Evolutionary conservation across 1,139 yeast genomes (phyloP).

Genomic region (Magnusiomyces magnusii): DNA sequence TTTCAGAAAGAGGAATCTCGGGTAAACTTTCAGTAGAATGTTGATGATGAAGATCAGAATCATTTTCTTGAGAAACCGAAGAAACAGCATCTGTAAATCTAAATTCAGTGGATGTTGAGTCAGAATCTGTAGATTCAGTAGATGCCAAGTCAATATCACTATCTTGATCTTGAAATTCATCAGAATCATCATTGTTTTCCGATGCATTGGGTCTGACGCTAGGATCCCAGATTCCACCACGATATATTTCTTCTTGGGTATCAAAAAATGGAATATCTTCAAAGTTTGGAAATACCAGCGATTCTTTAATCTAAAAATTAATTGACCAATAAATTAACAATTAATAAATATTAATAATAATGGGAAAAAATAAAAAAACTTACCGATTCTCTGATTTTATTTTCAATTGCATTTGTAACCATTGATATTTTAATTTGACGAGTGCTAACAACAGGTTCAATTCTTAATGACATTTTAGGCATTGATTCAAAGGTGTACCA

Average conservation of each 20-base stretch:
- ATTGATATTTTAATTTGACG: slow-evolving; percentile 70
- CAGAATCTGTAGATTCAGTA: background rate
- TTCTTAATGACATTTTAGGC: slow-evolving; percentile 52
- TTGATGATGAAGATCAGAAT: slow-evolving; percentile 7
- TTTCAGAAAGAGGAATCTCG: background rate
- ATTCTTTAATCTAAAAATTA: slow-evolving; percentile 45
- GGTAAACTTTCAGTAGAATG: background rate
- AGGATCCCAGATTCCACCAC: slow-evolving; percentile 82
- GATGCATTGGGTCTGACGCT: slow-evolving; percentile 4
- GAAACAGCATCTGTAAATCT: no score
- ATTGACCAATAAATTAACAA: no score
- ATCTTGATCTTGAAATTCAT: background rate
- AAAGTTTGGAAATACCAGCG: slow-evolving; percentile 78
- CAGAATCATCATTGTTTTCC: background rate
- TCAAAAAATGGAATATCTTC: slow-evolving; percentile 74
- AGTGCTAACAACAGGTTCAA: slow-evolving; percentile 85
- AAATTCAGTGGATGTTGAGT: background rate
- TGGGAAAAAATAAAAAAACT: background rate
- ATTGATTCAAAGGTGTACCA: slow-evolving; percentile 86
- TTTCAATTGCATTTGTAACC: slow-evolving; percentile 72
- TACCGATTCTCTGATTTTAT: slow-evolving; percentile 63
- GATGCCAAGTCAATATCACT: background rate
- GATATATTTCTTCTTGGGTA: slow-evolving; percentile 57
- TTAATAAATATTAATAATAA: slow-evolving; percentile 1
- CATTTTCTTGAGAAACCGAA: no score